Base-by-base conservation (phyloP, 306 rosid species). In the Fragaria vesca region DNA sequence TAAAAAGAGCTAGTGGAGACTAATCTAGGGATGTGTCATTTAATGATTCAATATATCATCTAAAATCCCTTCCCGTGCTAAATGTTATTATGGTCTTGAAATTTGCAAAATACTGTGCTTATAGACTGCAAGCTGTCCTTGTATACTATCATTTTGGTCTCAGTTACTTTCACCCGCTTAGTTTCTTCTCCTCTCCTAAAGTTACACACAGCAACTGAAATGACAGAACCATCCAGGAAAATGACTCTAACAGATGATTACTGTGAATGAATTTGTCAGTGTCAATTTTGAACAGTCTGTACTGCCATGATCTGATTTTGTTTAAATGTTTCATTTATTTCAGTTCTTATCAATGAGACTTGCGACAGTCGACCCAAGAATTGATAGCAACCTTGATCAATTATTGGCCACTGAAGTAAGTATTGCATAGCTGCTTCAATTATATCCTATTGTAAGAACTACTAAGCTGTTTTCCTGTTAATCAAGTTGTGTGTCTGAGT, bases 281-380 rank as follows among this genome's bases (percentile, higher is more conserved):
- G 76, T 55, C 68, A 67, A 71, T 81, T 70, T 42, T 60, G 36
- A 58, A 74, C 74, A 34, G 24, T 79, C 74, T 60, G 8, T 70
- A 57, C 70, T 65, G 38, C 66, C 58, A 5, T 73, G 80, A 73
- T 86, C 80, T 74, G 24, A 61, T 73, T 66, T 80, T 85, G 69
- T 79, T 73, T 28, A 40, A 78, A 52, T 74, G 50, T 30, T 48
- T 21, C 66, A 78, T 47, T 80, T 79, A 47, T 80, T 90, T 83
- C 93, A 95, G 98, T 70, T 92, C 80, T 89, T 95, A 83, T 95
- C 98, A 66, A 95, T 92, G 97, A 92, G 94, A 82, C 91, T 95
- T 50, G 98, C 97, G 8, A 85, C 97, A 77, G 97, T 89, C 66
- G 90, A 91, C 83, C 98, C 98, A 52, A 83, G 92, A 84, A 83